phyloP scores from a whole-genome alignment of 371 early-diverging fungal genomes.

The Thermomucor indicae-seudaticae region DNA sequence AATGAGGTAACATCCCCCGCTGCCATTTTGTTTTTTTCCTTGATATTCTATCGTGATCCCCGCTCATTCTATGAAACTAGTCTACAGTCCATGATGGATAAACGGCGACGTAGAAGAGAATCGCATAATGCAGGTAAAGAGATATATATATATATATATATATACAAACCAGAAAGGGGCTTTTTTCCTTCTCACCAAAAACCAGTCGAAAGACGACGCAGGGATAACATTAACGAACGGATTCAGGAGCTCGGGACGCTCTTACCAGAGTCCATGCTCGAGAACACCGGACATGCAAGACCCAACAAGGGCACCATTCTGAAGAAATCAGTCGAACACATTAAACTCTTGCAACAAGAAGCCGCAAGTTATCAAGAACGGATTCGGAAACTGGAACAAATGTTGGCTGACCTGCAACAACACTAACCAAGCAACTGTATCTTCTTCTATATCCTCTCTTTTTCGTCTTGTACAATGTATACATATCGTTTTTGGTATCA shows the following conservation, averaged over 20 bases:
- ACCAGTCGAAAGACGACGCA: slow-evolving; percentile 87
- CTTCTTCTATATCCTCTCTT: too few relatives aligned
- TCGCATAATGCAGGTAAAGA: slow-evolving; percentile 87
- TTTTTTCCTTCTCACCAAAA: not conserved
- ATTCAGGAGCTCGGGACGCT: slow-evolving; percentile 90
- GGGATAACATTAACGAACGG: slow-evolving; percentile 97
- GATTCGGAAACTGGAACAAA: slow-evolving; percentile 62
- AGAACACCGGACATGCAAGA: slow-evolving; percentile 54
- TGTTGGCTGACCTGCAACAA: slow-evolving; percentile 7
- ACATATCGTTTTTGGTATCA: too few relatives aligned
- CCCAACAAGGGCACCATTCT: slow-evolving; percentile 82
- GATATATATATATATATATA: not conserved
- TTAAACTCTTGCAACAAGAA: slow-evolving; percentile 60
- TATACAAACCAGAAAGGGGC: too few relatives aligned
- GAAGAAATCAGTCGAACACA: slow-evolving; percentile 86
- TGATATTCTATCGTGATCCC: not conserved
- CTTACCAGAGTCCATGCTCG: slow-evolving; percentile 65
- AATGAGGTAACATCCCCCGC: slow-evolving; percentile 17
- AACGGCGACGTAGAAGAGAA: slow-evolving; percentile 88
- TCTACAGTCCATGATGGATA: slow-evolving; percentile 59
- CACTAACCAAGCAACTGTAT: too few relatives aligned
- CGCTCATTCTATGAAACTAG: slow-evolving; percentile 11
- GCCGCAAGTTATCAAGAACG: slow-evolving; percentile 51
- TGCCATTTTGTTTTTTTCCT: not conserved
- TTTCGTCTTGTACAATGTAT: too few relatives aligned